Base-by-base conservation (phyloP, 2,329 filamentous ascomycete species). In the Pseudomassariella vexata region DNA sequence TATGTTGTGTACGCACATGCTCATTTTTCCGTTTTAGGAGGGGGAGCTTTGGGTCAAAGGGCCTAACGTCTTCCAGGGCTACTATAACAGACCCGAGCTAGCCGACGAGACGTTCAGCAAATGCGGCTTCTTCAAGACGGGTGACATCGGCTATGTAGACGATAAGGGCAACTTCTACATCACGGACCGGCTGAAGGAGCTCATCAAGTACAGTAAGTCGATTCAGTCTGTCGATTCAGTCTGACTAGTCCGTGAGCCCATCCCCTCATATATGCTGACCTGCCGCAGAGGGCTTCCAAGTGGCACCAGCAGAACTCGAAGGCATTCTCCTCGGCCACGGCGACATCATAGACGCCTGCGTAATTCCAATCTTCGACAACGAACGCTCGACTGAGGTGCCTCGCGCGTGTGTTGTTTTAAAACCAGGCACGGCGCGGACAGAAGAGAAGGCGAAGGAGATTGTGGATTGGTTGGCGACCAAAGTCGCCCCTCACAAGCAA, bases 51-150 rank as follows among this genome's bases (percentile, higher is more conserved):
- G 85, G 67, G 67, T 92, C 32, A 79, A 79, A 36, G 87, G 87
- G 0, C 85, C 86, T 0, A 92, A 92, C 39, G 65, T 90, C 12
- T 89, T 89, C 61, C 68, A 74, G 45, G 87, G 85, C 2, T 94
- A 90, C 51, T 69, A 82, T 45, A 85, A 87, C 48, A 83, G 84
- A 36, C 72, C 77, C 0, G 73, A 82, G 40, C 76, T 80, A 3
- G 87, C 85, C 3, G 66, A 64, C 3, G 79, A 85, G 27, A 79
- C 82, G 0, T 77, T 92, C 39, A 84, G 82, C 3, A 45, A 64
- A 0, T 86, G 94, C 42, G 86, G 86, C 1, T 95, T 79, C 65
- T 95, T 94, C 70, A 89, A 82, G 58, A 95, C 89, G 0, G 89
- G 89, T 2, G 89, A 95, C 49, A 79, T 95, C 17, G 85, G 86